Percentiles rank a stretch among this genome's conserved stretches.
phyloP scores from a whole-genome alignment of 768 basidiomycete genomes.

The Leccinum arenicola region DNA sequence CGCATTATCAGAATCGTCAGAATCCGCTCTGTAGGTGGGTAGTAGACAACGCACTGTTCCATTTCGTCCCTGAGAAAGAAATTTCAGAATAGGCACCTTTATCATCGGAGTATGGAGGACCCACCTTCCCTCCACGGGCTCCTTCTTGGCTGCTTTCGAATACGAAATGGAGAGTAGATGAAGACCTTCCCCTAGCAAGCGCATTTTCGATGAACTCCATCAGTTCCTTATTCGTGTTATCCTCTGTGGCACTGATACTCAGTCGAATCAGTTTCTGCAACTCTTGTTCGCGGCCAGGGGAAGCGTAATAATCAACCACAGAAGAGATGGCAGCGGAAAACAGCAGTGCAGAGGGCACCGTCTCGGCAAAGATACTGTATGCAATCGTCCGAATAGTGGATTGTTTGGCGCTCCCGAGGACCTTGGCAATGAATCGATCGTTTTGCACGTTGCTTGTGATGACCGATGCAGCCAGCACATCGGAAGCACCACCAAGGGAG shows the following conservation, averaged over 20 bases:
- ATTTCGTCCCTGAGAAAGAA: too few relatives aligned
- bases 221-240: constrained; percentile 28
- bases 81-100: too few relatives aligned
- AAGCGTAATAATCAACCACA: constrained; percentile 60
- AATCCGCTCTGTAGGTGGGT: too few relatives aligned
- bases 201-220: constrained; percentile 48
- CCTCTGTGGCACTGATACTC: constrained; percentile 24
- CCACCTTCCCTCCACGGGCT: constrained; percentile 30
- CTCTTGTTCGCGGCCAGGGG: constrained; percentile 33
- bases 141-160: constrained; percentile 30
- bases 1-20: neutral
- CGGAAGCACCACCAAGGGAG: constrained; percentile 20
- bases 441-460: constrained; percentile 24
- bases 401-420: constrained; percentile 5
- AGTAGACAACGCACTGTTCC: too few relatives aligned
- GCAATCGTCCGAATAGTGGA: constrained; percentile 37
- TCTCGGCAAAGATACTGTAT: constrained; percentile 47
- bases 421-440: constrained; percentile 17
- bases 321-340: constrained; percentile 56
- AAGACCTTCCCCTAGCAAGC: constrained; percentile 35
- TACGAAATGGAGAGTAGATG: neutral
- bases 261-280: constrained; percentile 38
- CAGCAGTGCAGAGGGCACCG: constrained; percentile 52
- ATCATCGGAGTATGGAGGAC: constrained; percentile 26
- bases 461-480: constrained; percentile 18